These are phyloP conservation scores for Lagenidium giganteum DNA, from an alignment of 352 stramenopile species.

Conservation along the genomic window DNA sequence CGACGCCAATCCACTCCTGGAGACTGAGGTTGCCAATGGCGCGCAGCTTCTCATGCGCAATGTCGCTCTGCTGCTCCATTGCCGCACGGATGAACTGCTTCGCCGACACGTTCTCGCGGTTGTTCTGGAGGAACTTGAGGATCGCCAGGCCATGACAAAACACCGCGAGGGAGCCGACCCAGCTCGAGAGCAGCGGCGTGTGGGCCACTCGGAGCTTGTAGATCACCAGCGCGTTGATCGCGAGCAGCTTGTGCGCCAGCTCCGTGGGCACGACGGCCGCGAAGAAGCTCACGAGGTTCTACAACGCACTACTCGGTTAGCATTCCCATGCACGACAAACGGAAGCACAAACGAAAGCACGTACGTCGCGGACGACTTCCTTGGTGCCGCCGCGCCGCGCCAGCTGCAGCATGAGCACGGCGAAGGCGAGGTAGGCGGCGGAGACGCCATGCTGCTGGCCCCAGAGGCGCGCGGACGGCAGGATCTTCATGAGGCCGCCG, in stretches of 20 bases:
- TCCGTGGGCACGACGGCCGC: constrained; percentile 48
- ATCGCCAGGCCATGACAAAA: constrained; percentile 44
- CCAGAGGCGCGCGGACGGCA: constrained; percentile 11
- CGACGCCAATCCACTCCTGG: constrained; percentile 48
- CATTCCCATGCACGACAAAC: background rate
- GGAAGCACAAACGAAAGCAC: background rate
- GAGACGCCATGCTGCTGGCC: constrained; percentile 14
- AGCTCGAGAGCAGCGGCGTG: constrained; percentile 30
- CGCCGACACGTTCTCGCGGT: constrained; percentile 32
- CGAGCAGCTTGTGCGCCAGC: constrained; percentile 52
- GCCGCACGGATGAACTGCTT: constrained; percentile 35
- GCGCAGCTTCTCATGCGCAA: constrained; percentile 21
- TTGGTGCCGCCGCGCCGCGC: constrained; percentile 17
- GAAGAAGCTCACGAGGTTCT: constrained; percentile 44
- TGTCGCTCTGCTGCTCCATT: constrained; percentile 24
- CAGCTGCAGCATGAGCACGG: constrained; percentile 20
- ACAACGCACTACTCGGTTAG: background rate
- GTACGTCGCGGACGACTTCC: constrained; percentile 14
- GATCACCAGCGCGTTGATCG: constrained; percentile 35
- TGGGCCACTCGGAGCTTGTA: constrained; percentile 41
- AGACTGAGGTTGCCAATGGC: constrained; percentile 40
- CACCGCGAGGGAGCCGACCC: constrained; percentile 39
- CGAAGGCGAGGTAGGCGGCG: constrained; percentile 18
- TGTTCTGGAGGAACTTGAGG: constrained; percentile 30
- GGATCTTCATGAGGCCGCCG: constrained; percentile 15